phyloP scores from a whole-genome alignment of 2,329 filamentous ascomycete genomes.

The Exophiala lecanii-corni region DNA sequence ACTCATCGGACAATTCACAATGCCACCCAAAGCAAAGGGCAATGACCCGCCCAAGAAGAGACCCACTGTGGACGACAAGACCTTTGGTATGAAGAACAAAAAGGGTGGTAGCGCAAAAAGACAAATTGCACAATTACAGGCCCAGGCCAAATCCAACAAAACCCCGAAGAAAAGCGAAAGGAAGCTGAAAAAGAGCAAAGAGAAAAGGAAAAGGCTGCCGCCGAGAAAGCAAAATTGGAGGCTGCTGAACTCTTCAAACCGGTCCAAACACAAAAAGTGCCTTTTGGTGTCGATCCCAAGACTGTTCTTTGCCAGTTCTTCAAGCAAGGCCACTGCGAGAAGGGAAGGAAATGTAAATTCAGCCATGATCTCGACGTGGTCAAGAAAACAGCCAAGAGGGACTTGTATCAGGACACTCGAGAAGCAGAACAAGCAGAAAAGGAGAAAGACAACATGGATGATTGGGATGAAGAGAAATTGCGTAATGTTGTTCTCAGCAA shows the following conservation, averaged over 20 bases:
- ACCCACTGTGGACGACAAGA: slow-evolving; percentile 75
- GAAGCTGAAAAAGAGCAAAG: slow-evolving; percentile 59
- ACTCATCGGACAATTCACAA: slow-evolving; percentile 23
- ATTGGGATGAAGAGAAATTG: slow-evolving; percentile 97
- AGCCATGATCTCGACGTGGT: slow-evolving; percentile 85
- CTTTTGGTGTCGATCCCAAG: slow-evolving; percentile 96
- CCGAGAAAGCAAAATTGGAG: slow-evolving; percentile 78
- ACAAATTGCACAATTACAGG: slow-evolving; percentile 77
- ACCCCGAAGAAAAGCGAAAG: slow-evolving; percentile 83
- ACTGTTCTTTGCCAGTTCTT: slow-evolving; percentile 94
- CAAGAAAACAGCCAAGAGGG: slow-evolving; percentile 87
- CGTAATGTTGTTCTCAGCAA: slow-evolving; percentile 87
- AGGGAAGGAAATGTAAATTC: slow-evolving; percentile 98
- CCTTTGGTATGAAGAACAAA: slow-evolving; percentile 99
- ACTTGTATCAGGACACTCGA: slow-evolving; percentile 80
- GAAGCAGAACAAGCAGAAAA: slow-evolving; percentile 66
- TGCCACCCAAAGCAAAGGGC: slow-evolving; percentile 44
- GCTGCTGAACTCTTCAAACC: slow-evolving; percentile 80
- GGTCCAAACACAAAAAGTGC: slow-evolving; percentile 93
- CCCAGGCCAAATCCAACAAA: slow-evolving; percentile 68
- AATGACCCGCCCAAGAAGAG: slow-evolving; percentile 44
- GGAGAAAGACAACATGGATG: slow-evolving; percentile 83
- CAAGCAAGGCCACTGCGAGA: slow-evolving; percentile 96
- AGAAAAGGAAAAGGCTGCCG: slow-evolving; percentile 85
- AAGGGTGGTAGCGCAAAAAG: slow-evolving; percentile 89